phyloP scores from a whole-genome alignment of 139 green algal genomes.

The Chlorella ohadii region DNA sequence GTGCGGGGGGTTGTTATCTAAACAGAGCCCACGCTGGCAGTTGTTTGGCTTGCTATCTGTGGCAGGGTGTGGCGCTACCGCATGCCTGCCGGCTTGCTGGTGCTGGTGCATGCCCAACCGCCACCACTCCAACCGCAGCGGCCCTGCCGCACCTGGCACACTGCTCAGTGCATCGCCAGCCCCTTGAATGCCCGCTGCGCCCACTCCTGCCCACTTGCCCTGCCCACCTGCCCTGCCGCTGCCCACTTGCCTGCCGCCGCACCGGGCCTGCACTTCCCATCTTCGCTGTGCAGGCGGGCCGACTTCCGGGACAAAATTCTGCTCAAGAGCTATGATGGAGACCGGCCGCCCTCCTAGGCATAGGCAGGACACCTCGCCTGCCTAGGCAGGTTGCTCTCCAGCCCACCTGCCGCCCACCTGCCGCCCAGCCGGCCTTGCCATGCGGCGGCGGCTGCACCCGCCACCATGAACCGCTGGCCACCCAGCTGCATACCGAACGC shows the following conservation, averaged over 20 bases:
- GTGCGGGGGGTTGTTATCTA: not conserved
- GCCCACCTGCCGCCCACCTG: too few species aligned
- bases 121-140: not conserved
- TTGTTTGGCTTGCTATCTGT: too few species aligned
- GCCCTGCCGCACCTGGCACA: not conserved
- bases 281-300: not conserved
- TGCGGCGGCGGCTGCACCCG: too few species aligned
- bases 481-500: too few species aligned
- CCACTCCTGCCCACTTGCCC: not conserved
- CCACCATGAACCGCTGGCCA: too few species aligned
- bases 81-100: not conserved
- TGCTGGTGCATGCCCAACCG: not conserved
- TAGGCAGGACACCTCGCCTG: too few species aligned
- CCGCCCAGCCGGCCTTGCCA: too few species aligned
- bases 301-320: not conserved
- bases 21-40: too few species aligned
- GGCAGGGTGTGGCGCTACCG: too few species aligned
- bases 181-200: not conserved
- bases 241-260: not conserved
- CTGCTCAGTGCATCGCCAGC: not conserved
- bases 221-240: not conserved
- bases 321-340: not conserved
- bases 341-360: not conserved
- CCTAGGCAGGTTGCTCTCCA: too few species aligned
- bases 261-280: not conserved